phyloP scores from a whole-genome alignment of 352 stramenopile species.

The Pythium scleroteichum region DNA sequence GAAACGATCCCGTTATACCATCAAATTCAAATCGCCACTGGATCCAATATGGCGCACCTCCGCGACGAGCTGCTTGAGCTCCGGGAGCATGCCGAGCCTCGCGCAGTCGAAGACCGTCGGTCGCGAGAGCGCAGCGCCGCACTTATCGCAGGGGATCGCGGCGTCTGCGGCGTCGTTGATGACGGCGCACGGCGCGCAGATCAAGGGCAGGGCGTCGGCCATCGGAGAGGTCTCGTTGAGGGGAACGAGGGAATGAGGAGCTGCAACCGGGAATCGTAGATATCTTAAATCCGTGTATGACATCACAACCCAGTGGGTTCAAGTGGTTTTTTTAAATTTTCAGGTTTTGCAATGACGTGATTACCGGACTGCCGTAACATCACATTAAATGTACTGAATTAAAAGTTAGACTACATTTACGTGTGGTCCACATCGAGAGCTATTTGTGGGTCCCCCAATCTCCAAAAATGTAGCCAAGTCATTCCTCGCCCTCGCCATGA shows the following conservation, averaged over 20 bases:
- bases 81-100: conserved; percentile 52
- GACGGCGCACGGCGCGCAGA: conserved; percentile 29
- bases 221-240: neutral
- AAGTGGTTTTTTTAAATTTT: neutral
- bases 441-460: neutral
- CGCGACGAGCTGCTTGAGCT: conserved; percentile 58
- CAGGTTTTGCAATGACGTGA: too few relatives aligned
- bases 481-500: conserved; percentile 5
- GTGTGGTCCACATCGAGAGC: conserved; percentile 12
- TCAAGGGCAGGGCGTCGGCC: conserved; percentile 20
- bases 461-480: conserved; percentile 14
- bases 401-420: neutral
- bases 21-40: too few relatives aligned
- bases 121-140: conserved; percentile 30
- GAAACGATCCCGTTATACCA: neutral
- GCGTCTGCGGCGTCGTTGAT: conserved; percentile 1
- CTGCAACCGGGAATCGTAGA: neutral
- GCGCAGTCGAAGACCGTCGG: conserved; percentile 69
- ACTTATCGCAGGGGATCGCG: conserved; percentile 39
- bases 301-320: conserved; percentile 1
- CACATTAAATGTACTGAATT: conserved; percentile 4
- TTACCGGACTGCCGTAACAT: too few relatives aligned
- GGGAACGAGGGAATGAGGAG: neutral
- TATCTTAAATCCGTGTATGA: conserved; percentile 7
- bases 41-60: conserved; percentile 26